These are phyloP conservation scores for Populus hybrid DNA, from an alignment of 441 rosid genomes.

Conservation along the genomic window DNA sequence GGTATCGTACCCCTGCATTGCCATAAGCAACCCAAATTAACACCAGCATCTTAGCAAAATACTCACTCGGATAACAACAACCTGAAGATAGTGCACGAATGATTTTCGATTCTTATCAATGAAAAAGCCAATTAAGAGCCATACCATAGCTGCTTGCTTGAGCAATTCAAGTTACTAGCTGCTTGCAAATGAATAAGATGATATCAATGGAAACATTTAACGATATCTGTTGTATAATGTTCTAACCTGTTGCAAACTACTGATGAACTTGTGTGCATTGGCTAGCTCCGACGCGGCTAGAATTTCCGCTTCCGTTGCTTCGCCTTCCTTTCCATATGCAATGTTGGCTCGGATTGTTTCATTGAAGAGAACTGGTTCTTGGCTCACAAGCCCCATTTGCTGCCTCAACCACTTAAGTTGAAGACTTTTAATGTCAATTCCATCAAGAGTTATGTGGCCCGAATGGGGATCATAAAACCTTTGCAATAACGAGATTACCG, in stretches of 20 bases:
- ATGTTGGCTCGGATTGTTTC: too few species aligned
- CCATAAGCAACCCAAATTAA: conserved; percentile 17
- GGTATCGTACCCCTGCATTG: conserved; percentile 65
- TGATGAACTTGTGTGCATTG: too few species aligned
- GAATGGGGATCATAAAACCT: conserved; percentile 75
- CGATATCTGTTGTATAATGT: conserved; percentile 48
- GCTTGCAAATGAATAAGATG: background rate
- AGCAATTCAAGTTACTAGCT: too few species aligned
- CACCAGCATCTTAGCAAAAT: conserved; percentile 53
- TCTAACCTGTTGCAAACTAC: conserved; percentile 23
- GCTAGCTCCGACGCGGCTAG: too few species aligned
- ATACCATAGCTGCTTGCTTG: too few species aligned
- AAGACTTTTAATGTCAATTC: too few species aligned
- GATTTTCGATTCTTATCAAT: background rate
- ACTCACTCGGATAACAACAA: conserved; percentile 34
- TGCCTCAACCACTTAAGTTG: too few species aligned
- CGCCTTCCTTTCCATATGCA: too few species aligned
- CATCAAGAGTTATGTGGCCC: conserved; percentile 22
- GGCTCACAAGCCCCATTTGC: too few species aligned
- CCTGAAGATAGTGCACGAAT: too few species aligned
- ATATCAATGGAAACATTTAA: conserved; percentile 44
- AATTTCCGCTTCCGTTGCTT: too few species aligned
- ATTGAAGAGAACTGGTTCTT: too few species aligned
- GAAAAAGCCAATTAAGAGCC: background rate
- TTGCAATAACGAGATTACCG: conserved; percentile 58